phyloP scores from a whole-genome alignment of 306 rosid species.

The Cucumis melo region DNA sequence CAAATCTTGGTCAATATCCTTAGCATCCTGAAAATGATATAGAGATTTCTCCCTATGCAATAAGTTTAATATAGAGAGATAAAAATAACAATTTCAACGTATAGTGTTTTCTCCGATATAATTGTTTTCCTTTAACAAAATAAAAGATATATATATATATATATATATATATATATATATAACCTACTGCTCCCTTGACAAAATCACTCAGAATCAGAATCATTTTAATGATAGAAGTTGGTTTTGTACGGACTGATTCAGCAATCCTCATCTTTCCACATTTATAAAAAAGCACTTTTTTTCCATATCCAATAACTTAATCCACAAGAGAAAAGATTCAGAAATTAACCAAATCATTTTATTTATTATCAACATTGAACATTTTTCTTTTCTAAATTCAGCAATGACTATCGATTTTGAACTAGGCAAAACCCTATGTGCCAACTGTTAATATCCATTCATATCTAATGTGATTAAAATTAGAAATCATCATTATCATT shows the following conservation, averaged over 20 bases:
- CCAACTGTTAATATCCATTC: background rate
- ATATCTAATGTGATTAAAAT: background rate
- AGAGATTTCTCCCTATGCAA: background rate
- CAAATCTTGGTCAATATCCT: background rate
- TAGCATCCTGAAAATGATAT: too few species aligned
- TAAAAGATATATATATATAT: background rate
- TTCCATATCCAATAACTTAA: background rate
- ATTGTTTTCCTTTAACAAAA: background rate
- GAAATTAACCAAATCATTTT: background rate
- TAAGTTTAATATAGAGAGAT: background rate
- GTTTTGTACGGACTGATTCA: constrained; percentile 3
- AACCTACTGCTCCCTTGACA: background rate
- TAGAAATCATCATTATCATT: background rate
- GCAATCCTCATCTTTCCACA: background rate
- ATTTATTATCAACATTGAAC: background rate
- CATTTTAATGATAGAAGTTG: background rate
- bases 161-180: background rate
- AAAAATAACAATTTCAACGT: background rate
- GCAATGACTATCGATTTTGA: background rate
- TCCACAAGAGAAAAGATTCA: background rate
- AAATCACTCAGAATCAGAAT: background rate
- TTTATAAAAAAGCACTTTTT: background rate
- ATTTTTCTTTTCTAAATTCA: background rate
- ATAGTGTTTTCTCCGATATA: background rate
- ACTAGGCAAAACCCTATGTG: background rate